Evolutionary conservation across 2,329 filamentous ascomycete species (phyloP).

Genomic region (Fragosphaeria purpurea): DNA sequence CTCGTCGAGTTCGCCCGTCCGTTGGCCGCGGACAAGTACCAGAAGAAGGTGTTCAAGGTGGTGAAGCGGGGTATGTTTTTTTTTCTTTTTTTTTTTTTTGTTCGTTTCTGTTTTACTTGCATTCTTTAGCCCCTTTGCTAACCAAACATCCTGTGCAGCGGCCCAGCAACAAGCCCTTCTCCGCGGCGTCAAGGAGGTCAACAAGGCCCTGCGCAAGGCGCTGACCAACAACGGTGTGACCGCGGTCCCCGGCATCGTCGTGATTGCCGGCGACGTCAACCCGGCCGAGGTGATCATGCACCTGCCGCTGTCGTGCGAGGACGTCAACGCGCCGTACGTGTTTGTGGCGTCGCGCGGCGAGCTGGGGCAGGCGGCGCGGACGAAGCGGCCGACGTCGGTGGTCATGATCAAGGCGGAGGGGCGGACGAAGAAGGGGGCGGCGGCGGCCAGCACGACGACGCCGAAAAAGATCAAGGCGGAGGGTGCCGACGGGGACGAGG

Average conservation of each 20-base stretch:
- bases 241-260: constrained; percentile 60
- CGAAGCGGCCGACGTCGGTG: constrained; percentile 92
- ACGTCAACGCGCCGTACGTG: constrained; percentile 94
- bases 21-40: constrained; percentile 66
- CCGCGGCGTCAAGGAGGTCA: constrained; percentile 96
- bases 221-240: constrained; percentile 56
- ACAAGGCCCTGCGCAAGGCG: constrained; percentile 95
- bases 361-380: constrained; percentile 84
- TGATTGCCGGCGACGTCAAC: constrained; percentile 95
- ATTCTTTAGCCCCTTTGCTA: constrained; percentile 5
- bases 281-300: constrained; percentile 98
- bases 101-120: too few species aligned
- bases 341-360: constrained; percentile 89
- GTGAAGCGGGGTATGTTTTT: constrained; percentile 47
- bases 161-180: constrained; percentile 93
- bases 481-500: constrained; percentile 28
- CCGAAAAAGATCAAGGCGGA: constrained; percentile 18
- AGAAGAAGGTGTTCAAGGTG: constrained; percentile 56
- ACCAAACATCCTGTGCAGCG: constrained; percentile 41
- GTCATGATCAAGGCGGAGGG: constrained; percentile 59
- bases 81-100: constrained; percentile 5
- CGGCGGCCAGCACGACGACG: constrained; percentile 35
- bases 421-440: constrained; percentile 40
- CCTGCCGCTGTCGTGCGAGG: constrained; percentile 94
- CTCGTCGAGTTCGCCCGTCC: constrained; percentile 79